Evolutionary conservation across 495 filamentous ascomycete species (phyloP), one percentile per base, ranked within the genome.

Genomic region (Penicillium chermesinum): DNA sequence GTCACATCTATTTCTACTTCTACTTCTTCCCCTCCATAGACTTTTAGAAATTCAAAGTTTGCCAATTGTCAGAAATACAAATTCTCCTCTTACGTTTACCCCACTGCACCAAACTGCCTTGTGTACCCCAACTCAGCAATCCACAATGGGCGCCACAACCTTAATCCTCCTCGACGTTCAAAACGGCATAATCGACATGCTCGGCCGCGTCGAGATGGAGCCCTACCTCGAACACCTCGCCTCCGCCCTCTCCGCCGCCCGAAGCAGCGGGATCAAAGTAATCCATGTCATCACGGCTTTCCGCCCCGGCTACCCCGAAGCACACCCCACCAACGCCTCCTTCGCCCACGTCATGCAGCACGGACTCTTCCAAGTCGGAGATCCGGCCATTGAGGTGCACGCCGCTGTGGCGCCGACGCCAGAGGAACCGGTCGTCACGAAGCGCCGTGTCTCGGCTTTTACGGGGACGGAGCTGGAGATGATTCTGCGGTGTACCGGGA

Each of bases 131-230:
- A 10, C 4, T 10, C 25, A 30, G 25, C n/a, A 30, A 30, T 30
- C 18, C 38, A 47, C 7, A 15, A 71, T 70, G 66, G 39, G 37
- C 4, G 55, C 53, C 33, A 64, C 58, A 1, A 64, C 63, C 2
- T 54, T 72, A 2, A 50, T 72, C 18, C 49, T 71, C 36, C 61
- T 72, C 33, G 69, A 72, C 47, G 27, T 69, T 52, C 63, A 71
- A 48, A 63, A 50, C 20, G 63, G 59, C 22, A 49, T 60, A 9
- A 32, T 70, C 33, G 39, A 55, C 19, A 57, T 30, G 36, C 20
- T 65, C 30, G 36, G 46, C n/a, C n/a, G n/a, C n/a, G n/a, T n/a
- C 34, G 36, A 49, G 14, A 53, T 41, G 12, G 42, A 46, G 8
- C 12, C 30, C 25, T 70, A 65, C 41, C 54, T 71, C 12, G 7